Evolutionary conservation across 2,329 filamentous ascomycete species (phyloP), one percentile per base, ranked within the genome.

Genomic region (Colletotrichum kahawae): DNA sequence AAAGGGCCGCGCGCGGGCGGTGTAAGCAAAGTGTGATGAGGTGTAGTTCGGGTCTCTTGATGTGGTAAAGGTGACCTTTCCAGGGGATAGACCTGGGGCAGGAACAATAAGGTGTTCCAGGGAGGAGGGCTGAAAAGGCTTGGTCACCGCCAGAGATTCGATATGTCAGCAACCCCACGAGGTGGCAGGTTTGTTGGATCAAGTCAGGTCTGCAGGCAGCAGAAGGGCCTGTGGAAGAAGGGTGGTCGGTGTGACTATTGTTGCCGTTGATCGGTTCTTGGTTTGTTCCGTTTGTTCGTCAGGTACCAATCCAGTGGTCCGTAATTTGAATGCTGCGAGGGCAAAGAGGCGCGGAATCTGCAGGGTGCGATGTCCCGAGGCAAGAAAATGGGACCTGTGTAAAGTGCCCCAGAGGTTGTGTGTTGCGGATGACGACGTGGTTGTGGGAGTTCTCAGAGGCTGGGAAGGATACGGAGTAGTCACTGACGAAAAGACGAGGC

Each of bases 81-180:
- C 34, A 65, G 62, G 54, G 56, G 54, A 69, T 31, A 18, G 27
- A 57, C 13, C 34, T 62, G 63, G 48, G 38, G 54, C 43, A 73
- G 69, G 69, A 75, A 57, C 73, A 73, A 73, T 54, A 75, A 75
- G 56, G 56, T 75, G 69, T 73, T 73, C 73, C 69, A 65, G 64
- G 69, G 63, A 72, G 72, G 33, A 75, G 69, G 57, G 72, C 69
- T 68, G 34, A 60, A 68, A 65, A 57, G 63, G 70, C 27, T 73
- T 72, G 64, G 69, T 72, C 70, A 75, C 73, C 64, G 69, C 73
- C 57, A 48, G 48, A 64, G 29, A 24, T 56, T 51, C 54, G 63
- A 75, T 73, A 34, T 75, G 73, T 75, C 69, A 75, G 73, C 73
- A 75, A 68, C 34, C 57, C 57, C 57, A 73, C 64, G 67, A 43